Conservation (phyloP, 306 rosid species). For the Castanea mollissima region DNA sequence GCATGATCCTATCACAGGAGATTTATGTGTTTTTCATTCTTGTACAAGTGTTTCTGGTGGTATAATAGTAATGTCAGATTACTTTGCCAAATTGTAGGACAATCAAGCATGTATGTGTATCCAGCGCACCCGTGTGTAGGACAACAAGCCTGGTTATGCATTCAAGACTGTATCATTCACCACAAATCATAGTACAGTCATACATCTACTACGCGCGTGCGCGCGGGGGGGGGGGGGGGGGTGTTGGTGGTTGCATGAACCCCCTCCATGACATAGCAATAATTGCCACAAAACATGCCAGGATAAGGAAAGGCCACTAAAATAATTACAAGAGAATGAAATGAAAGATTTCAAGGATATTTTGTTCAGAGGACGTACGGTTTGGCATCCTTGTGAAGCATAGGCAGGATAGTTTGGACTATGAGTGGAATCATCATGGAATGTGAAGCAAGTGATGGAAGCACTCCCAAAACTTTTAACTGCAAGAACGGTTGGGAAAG, state of each 20-base stretch:
- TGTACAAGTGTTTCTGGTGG: too few species aligned
- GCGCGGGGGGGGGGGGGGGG: too few species aligned
- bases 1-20: neutral
- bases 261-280: neutral
- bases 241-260: slow-evolving; percentile 1
- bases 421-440: slow-evolving; percentile 83
- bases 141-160: neutral
- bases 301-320: slow-evolving; percentile 16
- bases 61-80: neutral
- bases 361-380: slow-evolving; percentile 49
- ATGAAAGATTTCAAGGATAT: slow-evolving; percentile 9
- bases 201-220: too few species aligned
- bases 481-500: slow-evolving; percentile 43
- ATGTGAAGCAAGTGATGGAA: slow-evolving; percentile 89
- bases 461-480: slow-evolving; percentile 73
- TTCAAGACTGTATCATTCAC: neutral
- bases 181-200: neutral
- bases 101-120: neutral
- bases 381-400: slow-evolving; percentile 78
- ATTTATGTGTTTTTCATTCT: neutral
- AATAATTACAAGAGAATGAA: neutral
- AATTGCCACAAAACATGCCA: slow-evolving; percentile 12
- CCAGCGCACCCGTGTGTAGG: neutral
- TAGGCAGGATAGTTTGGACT: slow-evolving; percentile 82
- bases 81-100: neutral